Base-by-base conservation (phyloP, 257 asterid species). In the Phtheirospermum japonicum region DNA sequence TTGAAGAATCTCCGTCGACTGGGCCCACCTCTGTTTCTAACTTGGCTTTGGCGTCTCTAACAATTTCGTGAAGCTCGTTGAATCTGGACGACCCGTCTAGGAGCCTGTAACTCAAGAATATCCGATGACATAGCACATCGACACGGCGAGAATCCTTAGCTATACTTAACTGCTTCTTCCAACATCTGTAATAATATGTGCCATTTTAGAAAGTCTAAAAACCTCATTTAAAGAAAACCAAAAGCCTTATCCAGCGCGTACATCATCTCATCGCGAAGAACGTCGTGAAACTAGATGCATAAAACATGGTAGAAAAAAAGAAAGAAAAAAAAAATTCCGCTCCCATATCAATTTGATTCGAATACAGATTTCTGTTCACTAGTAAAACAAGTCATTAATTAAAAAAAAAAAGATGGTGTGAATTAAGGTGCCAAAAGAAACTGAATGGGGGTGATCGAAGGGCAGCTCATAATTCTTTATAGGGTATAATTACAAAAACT, bases 61-160 rank as follows among this genome's bases (percentile, higher is more conserved):
- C 65, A 57, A 75, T 69, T 63, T 78, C 84, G 20, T 84, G 92
- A 61, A 86, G 83, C 58, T 86, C 87, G 63, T 68, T 67, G 72
- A 82, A 86, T 59, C 75, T 79, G 45, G 84, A 75, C 54, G 89
- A 79, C 63, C 89, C 95, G 51, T 79, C 80, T 53, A 86, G 77
- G 57, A 83, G 91, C 78, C 87, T 73, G 71, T 76, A 79, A 69
- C 95, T 62, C 77, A 86, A 75, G 71, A 72, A 70, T 81, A 86
- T 83, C 70, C 90, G 66, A 70, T 81, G 71, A 58, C 95, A 83
- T 13, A 86, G 86, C 37, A 69, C 71, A 53, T 86, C 90, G 19
- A 86, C 84, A 52, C 90, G 82, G 18, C 89, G 86, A 28, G 95
- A 89, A 58, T 86, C 95, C 75, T 79, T 86, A 4, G 95, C 95